Base-by-base conservation (phyloP, 345 rosid species). In the Euclidium syriacum region DNA sequence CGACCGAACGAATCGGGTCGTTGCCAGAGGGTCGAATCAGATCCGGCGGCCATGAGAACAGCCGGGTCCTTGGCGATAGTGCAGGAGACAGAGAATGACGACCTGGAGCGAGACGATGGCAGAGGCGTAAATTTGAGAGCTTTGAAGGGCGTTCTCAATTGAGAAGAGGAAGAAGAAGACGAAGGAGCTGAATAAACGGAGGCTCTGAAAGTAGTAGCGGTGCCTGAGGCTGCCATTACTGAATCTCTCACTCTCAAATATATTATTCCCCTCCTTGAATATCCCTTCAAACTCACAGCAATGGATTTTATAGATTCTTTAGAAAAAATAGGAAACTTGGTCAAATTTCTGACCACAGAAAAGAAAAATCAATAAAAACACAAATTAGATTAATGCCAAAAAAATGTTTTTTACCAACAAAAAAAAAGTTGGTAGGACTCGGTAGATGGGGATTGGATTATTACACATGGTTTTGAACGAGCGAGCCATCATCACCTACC, bases 1-100 rank as follows among this genome's bases (percentile, higher is more conserved):
- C 99, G 88, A 2, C 99, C 99, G 29, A 87, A 83, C 4, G 90
- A 62, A 68, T 94, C 99, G 24, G 99, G 98, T 29, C 97, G 60
- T 53, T 46, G 72, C 84, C 84, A 79, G 3, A 22, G 11, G n/a
- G 53, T 14, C 16, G 81, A 73, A 58, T 75, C 80, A 35, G 79
- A 61, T 54, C 61, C 73, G 56, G 61, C 19, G 32, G 68, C 79
- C 90, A 81, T 76, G 39, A 52, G 67, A 23, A 79, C 77, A 14
- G 67, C 51, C 7, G 86, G 48, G 39, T 72, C 88, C 18, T 65
- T 63, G 51, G 85, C 75, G 64, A 87, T 15, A 2, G 84, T 76
- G 67, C 87, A 80, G 57, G 85, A 75, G 39, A 86, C 36, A 20
- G 79, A 54, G 17, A 76, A 65, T 2, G 56, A 64, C 10, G 18